Evolutionary conservation across 1,284 basidiomycete genomes (phyloP).

Genomic region (Neonothopanus nambi): DNA sequence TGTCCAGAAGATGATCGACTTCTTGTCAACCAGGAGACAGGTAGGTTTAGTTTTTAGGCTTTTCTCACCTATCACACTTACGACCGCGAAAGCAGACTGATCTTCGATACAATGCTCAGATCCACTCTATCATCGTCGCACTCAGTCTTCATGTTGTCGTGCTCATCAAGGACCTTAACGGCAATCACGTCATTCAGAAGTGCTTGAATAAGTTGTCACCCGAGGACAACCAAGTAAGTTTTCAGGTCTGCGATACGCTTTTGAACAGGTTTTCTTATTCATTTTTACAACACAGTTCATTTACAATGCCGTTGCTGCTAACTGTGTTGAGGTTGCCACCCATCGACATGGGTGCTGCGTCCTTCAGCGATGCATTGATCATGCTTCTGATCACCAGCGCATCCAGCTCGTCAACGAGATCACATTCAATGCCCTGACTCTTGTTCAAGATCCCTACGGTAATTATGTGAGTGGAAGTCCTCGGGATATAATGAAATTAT

Average conservation of each 20-base stretch:
- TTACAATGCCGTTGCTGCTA: constrained; percentile 98
- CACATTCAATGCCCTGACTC: constrained; percentile 95
- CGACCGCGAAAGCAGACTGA: constrained; percentile 61
- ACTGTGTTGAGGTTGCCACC: constrained; percentile 99
- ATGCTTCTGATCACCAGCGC: constrained; percentile 94
- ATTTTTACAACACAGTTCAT: constrained; percentile 79
- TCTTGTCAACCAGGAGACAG: constrained; percentile 93
- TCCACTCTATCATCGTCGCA: constrained; percentile 96
- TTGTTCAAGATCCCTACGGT: constrained; percentile 98
- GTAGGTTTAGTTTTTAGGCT: constrained; percentile 47
- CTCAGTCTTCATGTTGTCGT: constrained; percentile 98
- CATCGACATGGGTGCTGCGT: constrained; percentile 99
- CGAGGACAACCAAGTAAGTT: constrained; percentile 90
- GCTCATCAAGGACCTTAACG: constrained; percentile 99
- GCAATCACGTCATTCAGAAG: constrained; percentile 99
- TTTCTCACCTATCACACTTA: constrained; percentile 41
- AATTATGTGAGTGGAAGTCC: constrained; percentile 71
- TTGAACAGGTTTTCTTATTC: constrained; percentile 9
- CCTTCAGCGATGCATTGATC: constrained; percentile 97
- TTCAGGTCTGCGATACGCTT: no score
- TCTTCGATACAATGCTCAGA: constrained; percentile 83
- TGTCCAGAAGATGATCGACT: constrained; percentile 99
- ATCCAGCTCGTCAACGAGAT: constrained; percentile 98
- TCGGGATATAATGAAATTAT: no score
- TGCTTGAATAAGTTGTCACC: constrained; percentile 97